Base-by-base conservation (phyloP, 371 early-diverging fungal genomes). In the Fennellomyces sp. region DNA sequence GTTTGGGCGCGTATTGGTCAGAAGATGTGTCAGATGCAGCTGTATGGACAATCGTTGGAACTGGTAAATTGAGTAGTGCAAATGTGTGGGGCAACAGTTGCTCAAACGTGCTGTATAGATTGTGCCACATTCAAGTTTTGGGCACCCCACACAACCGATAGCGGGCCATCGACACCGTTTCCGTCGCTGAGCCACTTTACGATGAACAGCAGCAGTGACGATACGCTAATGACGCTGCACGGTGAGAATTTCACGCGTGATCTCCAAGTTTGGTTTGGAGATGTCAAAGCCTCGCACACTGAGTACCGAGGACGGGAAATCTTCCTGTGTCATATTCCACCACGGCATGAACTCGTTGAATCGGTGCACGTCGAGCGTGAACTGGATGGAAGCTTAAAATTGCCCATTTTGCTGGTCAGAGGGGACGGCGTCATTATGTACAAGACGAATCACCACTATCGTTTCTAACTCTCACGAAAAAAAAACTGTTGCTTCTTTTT, bases 21-120 rank as follows among this genome's bases (percentile, higher is more conserved):
- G 91, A 91, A 68, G 93, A 94, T 69, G 92, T 94, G 6, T 88
- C 90, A 1, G 94, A 94, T 75, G 82, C 85, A 5, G 88, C 92
- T 0, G 91, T 94, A 0, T 94, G 94, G 94, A 94, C 94, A 3
- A 87, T 94, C 61, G 94, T 94, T 7, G 91, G 93, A 28, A 91
- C 93, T 5, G 86, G 61, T 63, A 64, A n/a, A n/a, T n/a, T n/a
- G n/a, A 13, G 8, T 10, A 41, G 19, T 1, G 27, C 39, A 13
- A 45, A 30, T n/a, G 6, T 31, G 45, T 47, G 31, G 29, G 15
- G 19, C 8, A 36, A 11, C n/a, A 38, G 31, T 31, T 11, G 15
- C 28, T 13, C 25, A 35, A 33, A 5, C 11, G 5, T 41, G n/a
- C 8, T 49, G 15, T 2, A 52, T 57, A 52, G 76, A 92, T 64